Conservation (phyloP, 2,329 filamentous ascomycete genomes). For the Dryadomyces quercivorus region DNA sequence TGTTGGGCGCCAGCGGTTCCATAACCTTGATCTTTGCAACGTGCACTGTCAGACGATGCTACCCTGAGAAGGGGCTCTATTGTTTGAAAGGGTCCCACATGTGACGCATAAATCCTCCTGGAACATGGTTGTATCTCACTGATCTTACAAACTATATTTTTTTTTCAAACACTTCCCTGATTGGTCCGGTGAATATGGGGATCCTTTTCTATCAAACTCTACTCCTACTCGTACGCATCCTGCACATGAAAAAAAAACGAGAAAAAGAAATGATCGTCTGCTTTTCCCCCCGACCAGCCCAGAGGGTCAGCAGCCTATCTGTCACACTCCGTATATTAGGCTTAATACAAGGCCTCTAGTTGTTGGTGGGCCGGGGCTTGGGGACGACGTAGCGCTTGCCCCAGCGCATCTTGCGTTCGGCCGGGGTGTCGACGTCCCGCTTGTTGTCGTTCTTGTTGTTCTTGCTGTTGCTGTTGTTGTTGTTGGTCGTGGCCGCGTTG, state of each 20-base stretch:
- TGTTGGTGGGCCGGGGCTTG: neutral
- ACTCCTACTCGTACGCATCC: too few species aligned
- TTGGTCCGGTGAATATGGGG: neutral
- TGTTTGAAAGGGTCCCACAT: neutral
- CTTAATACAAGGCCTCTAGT: too few species aligned
- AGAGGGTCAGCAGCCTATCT: too few species aligned
- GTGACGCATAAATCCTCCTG: neutral
- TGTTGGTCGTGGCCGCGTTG: neutral
- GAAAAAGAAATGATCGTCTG: too few species aligned
- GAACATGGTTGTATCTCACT: neutral
- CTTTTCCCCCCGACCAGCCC: too few species aligned
- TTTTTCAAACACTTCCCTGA: neutral
- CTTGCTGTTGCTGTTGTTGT: neutral
- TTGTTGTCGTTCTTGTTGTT: neutral
- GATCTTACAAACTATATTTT: neutral
- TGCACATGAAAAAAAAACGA: too few species aligned
- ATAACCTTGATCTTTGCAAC: too few species aligned
- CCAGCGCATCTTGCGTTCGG: neutral
- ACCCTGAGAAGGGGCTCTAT: neutral
- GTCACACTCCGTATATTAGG: too few species aligned
- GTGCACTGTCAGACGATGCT: too few species aligned
- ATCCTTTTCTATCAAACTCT: neutral
- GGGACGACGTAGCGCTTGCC: slow-evolving; percentile 1
- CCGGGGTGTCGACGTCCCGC: neutral
- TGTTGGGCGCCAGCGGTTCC: too few species aligned